Evolutionary conservation across 768 basidiomycete species (phyloP).

Genomic region (Glaciozyma martinii): DNA sequence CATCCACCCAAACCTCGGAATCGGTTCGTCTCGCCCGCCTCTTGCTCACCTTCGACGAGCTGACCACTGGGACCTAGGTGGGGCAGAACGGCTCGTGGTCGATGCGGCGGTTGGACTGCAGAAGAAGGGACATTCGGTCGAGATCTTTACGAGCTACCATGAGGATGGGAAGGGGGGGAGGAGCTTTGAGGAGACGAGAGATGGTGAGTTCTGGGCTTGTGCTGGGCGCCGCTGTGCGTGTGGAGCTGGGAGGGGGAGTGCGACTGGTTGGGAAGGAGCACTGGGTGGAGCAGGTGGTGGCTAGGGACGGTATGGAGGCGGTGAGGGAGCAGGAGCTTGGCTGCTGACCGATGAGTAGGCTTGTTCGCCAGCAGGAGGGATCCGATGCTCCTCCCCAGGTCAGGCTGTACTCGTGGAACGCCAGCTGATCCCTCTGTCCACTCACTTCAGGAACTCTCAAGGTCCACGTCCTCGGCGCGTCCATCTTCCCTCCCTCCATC

Average conservation of each 20-base stretch:
- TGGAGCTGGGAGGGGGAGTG: background rate
- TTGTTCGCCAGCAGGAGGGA: too few relatives aligned
- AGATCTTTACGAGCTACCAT: conserved; percentile 89
- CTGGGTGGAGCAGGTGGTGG: too few relatives aligned
- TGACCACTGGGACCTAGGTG: conserved; percentile 50
- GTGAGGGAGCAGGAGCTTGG: background rate
- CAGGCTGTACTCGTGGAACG: too few relatives aligned
- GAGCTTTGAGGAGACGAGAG: conserved; percentile 86
- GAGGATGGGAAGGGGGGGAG: conserved; percentile 52
- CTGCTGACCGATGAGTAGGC: background rate
- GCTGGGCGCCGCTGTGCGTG: background rate
- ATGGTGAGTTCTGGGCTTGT: conserved; percentile 52
- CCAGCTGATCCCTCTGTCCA: background rate
- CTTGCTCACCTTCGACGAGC: background rate
- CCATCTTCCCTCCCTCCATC: conserved; percentile 72
- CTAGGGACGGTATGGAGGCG: too few relatives aligned
- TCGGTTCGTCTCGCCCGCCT: conserved; percentile 49
- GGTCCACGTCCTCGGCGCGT: conserved; percentile 57
- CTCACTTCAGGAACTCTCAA: conserved; percentile 58
- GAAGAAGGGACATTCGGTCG: conserved; percentile 68
- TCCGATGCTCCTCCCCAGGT: too few relatives aligned
- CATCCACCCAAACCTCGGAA: conserved; percentile 88
- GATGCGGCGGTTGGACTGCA: conserved; percentile 89
- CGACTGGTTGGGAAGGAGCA: background rate
- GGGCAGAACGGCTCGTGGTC: conserved; percentile 88